A percentile compares a stretch with the other conserved stretches of the same genome.
These are phyloP conservation scores for Meyerozyma athensensis DNA, from an alignment of 1,139 yeast species.

Conservation along the genomic window DNA sequence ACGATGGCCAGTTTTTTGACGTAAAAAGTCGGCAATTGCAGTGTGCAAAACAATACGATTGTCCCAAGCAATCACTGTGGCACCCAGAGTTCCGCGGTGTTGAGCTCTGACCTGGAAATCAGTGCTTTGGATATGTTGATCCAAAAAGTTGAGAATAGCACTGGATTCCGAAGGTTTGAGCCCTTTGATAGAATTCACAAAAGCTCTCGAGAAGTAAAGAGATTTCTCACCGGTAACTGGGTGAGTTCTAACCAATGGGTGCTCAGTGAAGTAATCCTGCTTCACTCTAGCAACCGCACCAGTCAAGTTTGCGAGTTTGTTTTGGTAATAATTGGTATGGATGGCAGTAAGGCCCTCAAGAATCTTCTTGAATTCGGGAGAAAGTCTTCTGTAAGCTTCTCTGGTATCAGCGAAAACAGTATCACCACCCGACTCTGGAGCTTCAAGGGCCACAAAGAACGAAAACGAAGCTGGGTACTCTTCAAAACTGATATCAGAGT, in stretches of 20 bases:
- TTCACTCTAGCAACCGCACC: conserved; percentile 16
- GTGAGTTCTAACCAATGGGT: conserved; percentile 26
- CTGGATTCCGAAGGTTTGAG: conserved; percentile 19
- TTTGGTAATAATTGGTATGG: conserved; percentile 23
- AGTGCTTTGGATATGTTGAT: conserved; percentile 20
- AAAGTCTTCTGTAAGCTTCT: conserved; percentile 29
- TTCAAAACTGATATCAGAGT: conserved; percentile 30
- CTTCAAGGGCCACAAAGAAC: conserved; percentile 28
- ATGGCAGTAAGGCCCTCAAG: conserved; percentile 25
- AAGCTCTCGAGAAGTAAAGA: conserved; percentile 19
- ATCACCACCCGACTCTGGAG: conserved; percentile 30
- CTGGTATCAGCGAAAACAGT: conserved; percentile 29
- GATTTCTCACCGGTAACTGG: conserved; percentile 26
- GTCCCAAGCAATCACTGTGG: conserved; percentile 24
- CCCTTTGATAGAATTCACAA: conserved; percentile 21
- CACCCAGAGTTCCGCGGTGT: conserved; percentile 20
- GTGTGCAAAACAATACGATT: conserved; percentile 21
- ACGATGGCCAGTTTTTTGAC: conserved; percentile 15
- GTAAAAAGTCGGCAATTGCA: conserved; percentile 22
- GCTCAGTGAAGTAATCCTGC: conserved; percentile 22
- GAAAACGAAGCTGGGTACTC: conserved; percentile 28
- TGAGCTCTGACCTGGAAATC: conserved; percentile 24
- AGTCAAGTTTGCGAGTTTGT: conserved; percentile 13
- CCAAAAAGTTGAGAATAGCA: conserved; percentile 20
- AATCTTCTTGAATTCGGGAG: conserved; percentile 24